Percentiles rank a stretch among this genome's conserved stretches.
Evolutionary conservation across 176 grass and related monocot genomes (phyloP).

Genomic region (Tuctoria greenei): DNA sequence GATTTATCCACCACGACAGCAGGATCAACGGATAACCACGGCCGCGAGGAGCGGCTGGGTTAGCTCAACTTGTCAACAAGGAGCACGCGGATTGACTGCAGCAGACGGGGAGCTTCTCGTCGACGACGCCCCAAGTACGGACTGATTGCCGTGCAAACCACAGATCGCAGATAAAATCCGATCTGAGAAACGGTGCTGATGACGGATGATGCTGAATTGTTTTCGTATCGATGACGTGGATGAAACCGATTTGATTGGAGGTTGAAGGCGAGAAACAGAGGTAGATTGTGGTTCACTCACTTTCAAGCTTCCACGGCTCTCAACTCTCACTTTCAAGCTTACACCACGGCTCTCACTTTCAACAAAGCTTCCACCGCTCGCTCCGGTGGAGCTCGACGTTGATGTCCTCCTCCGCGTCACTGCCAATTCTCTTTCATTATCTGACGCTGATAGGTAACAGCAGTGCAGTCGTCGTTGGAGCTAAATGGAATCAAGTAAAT

Average conservation of each 20-base stretch:
- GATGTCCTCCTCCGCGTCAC: not conserved
- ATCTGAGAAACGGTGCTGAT: not conserved
- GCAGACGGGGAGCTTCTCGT: conserved; percentile 8
- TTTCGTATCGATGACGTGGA: not conserved
- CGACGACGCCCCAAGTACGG: not conserved
- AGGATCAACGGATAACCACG: conserved; percentile 7
- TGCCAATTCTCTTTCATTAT: not conserved
- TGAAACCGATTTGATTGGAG: not conserved
- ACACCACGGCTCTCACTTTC: conserved; percentile 36
- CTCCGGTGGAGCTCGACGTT: conserved; percentile 25
- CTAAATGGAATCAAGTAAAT: conserved; percentile 27
- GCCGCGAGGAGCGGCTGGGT: too few relatives aligned
- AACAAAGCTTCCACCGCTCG: conserved; percentile 12
- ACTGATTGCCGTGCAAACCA: not conserved
- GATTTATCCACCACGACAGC: not conserved
- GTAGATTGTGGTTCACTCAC: conserved; percentile 24
- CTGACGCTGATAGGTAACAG: conserved; percentile 1
- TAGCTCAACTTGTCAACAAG: not conserved
- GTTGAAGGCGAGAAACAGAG: not conserved
- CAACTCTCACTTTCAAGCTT: conserved; percentile 18
- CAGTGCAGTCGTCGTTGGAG: not conserved
- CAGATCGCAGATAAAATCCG: not conserved
- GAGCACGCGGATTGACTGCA: conserved; percentile 21
- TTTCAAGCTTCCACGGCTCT: conserved; percentile 30
- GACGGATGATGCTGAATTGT: not conserved